These are phyloP conservation scores for Pseudogymnoascus sp. DNA, from an alignment of 2,329 filamentous ascomycete species.

Conservation along the genomic window DNA sequence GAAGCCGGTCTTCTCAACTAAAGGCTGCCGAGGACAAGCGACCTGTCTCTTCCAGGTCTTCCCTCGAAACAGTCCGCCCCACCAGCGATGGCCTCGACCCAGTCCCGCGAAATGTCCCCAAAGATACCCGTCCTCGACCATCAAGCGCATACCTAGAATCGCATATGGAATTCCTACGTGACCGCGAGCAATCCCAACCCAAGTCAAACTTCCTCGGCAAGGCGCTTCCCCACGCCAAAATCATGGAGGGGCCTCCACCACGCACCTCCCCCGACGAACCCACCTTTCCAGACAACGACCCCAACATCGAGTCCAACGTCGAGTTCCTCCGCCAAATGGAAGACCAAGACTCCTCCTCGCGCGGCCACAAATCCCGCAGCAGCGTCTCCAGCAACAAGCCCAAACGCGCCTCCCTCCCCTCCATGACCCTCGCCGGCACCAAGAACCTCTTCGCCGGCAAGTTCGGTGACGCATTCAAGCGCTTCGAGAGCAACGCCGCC, in stretches of 20 bases:
- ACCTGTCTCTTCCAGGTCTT: constrained; percentile 53
- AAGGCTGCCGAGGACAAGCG: constrained; percentile 21
- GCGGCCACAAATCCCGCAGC: constrained; percentile 42
- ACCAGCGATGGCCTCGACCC: constrained; percentile 53
- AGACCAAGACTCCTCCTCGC: constrained; percentile 46
- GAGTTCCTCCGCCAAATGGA: constrained; percentile 77
- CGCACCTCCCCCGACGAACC: constrained; percentile 33
- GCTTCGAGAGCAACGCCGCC: constrained; percentile 61
- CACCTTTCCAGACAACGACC: constrained; percentile 36
- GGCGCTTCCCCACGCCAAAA: constrained; percentile 21
- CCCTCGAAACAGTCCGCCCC: constrained; percentile 64
- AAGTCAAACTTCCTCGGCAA: constrained; percentile 21
- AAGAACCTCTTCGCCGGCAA: constrained; percentile 80
- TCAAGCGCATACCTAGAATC: constrained; percentile 77
- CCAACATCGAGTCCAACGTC: constrained; percentile 68
- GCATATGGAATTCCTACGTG: constrained; percentile 73
- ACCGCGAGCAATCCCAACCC: constrained; percentile 48
- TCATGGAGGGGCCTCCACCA: constrained; percentile 18
- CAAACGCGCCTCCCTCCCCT: constrained; percentile 67
- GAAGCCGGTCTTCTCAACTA: constrained; percentile 28
- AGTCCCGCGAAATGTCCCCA: constrained; percentile 44
- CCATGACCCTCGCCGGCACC: constrained; percentile 60
- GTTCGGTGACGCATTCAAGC: constrained; percentile 89
- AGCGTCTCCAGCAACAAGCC: constrained; percentile 46
- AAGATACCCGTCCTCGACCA: constrained; percentile 56